These are phyloP conservation scores for Jackrogersella minutella DNA, from an alignment of 495 filamentous ascomycete species.

Conservation along the genomic window DNA sequence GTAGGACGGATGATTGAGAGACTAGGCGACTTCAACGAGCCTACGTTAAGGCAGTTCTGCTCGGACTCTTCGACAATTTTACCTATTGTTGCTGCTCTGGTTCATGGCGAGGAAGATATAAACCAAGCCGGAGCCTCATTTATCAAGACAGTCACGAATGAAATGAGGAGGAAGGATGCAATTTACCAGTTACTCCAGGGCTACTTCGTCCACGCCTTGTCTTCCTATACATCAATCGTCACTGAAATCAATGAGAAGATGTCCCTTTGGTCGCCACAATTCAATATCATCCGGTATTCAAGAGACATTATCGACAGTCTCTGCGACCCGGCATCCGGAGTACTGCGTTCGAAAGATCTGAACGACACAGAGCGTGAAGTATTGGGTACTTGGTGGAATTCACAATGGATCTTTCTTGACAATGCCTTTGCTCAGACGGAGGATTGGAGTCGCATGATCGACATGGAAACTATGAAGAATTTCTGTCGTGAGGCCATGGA, in stretches of 20 bases:
- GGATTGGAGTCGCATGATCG: conserved; percentile 72
- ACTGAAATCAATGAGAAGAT: conserved; percentile 64
- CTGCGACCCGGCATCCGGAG: conserved; percentile 80
- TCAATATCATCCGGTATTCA: conserved; percentile 44
- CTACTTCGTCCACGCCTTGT: conserved; percentile 59
- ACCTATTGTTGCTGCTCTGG: conserved; percentile 72
- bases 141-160: conserved; percentile 77
- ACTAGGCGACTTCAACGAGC: conserved; percentile 73
- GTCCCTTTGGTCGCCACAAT: conserved; percentile 49
- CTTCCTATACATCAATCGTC: conserved; percentile 49
- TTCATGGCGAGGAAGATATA: conserved; percentile 70
- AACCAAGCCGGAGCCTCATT: conserved; percentile 79
- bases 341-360: conserved; percentile 72
- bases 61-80: conserved; percentile 65
- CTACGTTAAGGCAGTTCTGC: conserved; percentile 71
- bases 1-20: conserved; percentile 78
- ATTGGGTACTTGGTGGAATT: conserved; percentile 79
- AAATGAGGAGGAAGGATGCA: conserved; percentile 75
- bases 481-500: conserved; percentile 95
- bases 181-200: conserved; percentile 72
- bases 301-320: conserved; percentile 81
- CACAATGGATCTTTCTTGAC: conserved; percentile 77
- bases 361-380: conserved; percentile 67
- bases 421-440: conserved; percentile 87
- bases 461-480: conserved; percentile 81